Evolutionary conservation across 2,329 filamentous ascomycete species (phyloP), one percentile per base, ranked within the genome.

Genomic region (Pyrenochaeta sp.): DNA sequence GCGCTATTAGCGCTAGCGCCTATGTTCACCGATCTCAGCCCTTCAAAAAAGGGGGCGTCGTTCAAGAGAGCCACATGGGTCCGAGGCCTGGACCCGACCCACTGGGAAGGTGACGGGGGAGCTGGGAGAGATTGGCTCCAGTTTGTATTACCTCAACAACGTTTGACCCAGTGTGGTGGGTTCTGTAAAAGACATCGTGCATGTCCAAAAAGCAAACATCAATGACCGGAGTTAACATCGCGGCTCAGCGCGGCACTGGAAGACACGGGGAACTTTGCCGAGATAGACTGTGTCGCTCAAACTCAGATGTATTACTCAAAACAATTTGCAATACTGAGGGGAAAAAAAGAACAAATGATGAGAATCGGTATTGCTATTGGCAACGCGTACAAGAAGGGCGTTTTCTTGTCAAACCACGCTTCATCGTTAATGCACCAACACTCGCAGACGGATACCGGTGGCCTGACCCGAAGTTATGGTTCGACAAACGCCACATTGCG

Each of bases 81-180:
- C 13, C 42, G 28, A 12, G 25, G 42, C 22, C 24, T 27, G 24
- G 25, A 22, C 24, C 15, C 42, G 25, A 27, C 5, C 42, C 10
- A 28, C 5, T 28, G 24, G 15, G 12, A 28, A 22, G 12, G 2
- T 39, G 40, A 43, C 24, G 42, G 42, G 40, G 42, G 19, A 27
- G 9, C 22, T 1, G 40, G 25, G 19, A 27, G 19, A 28, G 40
- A 24, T 28, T 44, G 40, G 25, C 39, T 25, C 22, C 25, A 44
- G 40, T 24, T 27, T 44, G 40, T 44, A 44, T 44, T 44, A 44
- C 40, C 22, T 44, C 40, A 44, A 44, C 40, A 28, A 44, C 40
- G 40, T 44, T 44, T 12, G 25, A 25, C 15, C 40, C 40, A 27
- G 40, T 36, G 13, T 27, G 22, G 40, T 44, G 40, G 40, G 9